Evolutionary conservation across 2,329 filamentous ascomycete genomes (phyloP).

Genomic region (Arachnopeziza araneosa): DNA sequence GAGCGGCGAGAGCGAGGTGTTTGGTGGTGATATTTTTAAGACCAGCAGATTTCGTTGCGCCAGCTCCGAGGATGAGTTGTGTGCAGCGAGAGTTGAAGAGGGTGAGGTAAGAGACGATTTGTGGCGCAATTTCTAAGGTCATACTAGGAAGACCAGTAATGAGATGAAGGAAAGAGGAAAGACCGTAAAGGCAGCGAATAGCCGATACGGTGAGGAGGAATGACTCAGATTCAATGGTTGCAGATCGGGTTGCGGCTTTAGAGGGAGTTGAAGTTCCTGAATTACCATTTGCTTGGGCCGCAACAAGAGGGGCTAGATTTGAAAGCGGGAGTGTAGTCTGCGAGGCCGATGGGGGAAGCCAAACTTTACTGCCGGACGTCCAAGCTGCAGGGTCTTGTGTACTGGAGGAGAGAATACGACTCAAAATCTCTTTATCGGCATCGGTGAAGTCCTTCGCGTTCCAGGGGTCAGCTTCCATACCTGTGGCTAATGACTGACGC

Average conservation of each 20-base stretch:
- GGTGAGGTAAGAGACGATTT: slow-evolving; percentile 79
- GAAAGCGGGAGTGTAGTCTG: slow-evolving; percentile 4
- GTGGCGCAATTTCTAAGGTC: slow-evolving; percentile 73
- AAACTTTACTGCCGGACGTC: slow-evolving; percentile 55
- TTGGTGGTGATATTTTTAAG: slow-evolving; percentile 96
- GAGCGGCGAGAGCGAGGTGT: slow-evolving; percentile 85
- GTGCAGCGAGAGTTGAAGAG: slow-evolving; percentile 94
- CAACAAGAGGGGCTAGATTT: background rate
- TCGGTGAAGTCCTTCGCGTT: slow-evolving; percentile 69
- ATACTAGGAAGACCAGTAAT: slow-evolving; percentile 83
- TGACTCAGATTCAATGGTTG: slow-evolving; percentile 75
- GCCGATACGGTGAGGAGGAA: slow-evolving; percentile 85
- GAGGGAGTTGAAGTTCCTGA: slow-evolving; percentile 25
- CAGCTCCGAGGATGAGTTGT: slow-evolving; percentile 93
- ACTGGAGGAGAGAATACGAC: slow-evolving; percentile 1
- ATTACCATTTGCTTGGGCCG: slow-evolving; percentile 35
- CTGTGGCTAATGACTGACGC: slow-evolving; percentile 67
- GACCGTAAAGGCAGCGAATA: slow-evolving; percentile 71
- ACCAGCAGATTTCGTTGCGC: slow-evolving; percentile 81
- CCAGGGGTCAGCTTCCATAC: slow-evolving; percentile 79
- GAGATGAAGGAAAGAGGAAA: slow-evolving; percentile 78
- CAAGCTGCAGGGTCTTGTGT: slow-evolving; percentile 53
- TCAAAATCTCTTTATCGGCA: slow-evolving; percentile 40
- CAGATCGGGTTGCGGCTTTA: slow-evolving; percentile 64
- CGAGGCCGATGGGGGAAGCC: slow-evolving; percentile 37